Base-by-base conservation (phyloP, 352 stramenopile species). In the Globisporangium viniferum region DNA sequence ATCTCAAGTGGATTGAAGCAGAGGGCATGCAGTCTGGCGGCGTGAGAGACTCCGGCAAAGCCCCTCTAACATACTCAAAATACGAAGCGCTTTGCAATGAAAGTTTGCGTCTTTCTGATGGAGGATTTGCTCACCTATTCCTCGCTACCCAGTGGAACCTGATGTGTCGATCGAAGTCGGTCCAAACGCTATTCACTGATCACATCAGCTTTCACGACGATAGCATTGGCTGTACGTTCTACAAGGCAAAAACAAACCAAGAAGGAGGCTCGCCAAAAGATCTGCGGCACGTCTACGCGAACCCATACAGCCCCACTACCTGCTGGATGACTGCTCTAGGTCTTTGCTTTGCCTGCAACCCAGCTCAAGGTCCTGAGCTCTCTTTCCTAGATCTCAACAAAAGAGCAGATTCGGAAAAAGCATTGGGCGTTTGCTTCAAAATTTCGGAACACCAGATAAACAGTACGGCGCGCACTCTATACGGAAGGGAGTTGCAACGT, bases 241-340 rank as follows among this genome's bases (percentile, higher is more conserved):
- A 35, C 51, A 57, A 57, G 51, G 10, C 51, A 33, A 57, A 33
- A 18, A 36, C 9, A 12, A 57, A 35, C 18, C 49, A 56, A 20
- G 49, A 56, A 56, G n/a, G 49, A 56, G 29, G 51, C 51, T 27
- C 51, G 2, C 51, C 51, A n/a, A 57, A 57, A 57, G 51, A 35
- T 29, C 22, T 10, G 22, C 22, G 49, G 6, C 22, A 35, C 15
- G 49, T 31, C 8, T 57, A 3, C 10, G 3, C 22, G 5, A 57
- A 57, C 22, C 22, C 22, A 5, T 35, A 35, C 49, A 57, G 2
- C 22, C 27, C 29, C 1, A 22, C 9, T 1, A 57, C 49, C 6
- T 57, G 22, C n/a, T 57, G 49, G 22, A 14, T 35, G 22, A 33
- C 49, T 18, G 22, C 22, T 57, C 49, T 57, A 2, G 49, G 22